Base-by-base conservation (phyloP, 2,329 filamentous ascomycete species). In the Fusarium sterilihyphosum region DNA sequence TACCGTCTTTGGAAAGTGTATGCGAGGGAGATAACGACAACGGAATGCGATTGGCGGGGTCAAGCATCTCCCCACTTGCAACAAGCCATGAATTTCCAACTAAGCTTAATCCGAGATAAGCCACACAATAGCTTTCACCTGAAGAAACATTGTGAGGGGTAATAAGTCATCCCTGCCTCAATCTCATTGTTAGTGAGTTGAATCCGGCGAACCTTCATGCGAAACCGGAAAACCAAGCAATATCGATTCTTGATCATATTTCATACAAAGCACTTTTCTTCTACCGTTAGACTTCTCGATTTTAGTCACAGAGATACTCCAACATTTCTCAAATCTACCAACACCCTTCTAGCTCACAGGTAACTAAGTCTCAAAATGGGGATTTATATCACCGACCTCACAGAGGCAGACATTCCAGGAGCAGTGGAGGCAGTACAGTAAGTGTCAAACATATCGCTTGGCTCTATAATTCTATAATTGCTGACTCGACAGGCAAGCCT, bases 381-480 rank as follows among this genome's bases (percentile, higher is more conserved):
- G 10, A 87, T 92, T 78, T 80, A 88, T 70, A 87, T 93, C 65
- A 82, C 85, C 9, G 85, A 84, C 14, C 86, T 93, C 76, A 86
- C 85, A 4, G 85, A 89, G 73, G 78, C 80, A 56, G 91, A 93
- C 74, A 92, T 93, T 60, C 86, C 90, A 33, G 89, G 88, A 13
- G 90, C 90, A 29, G 88, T 93, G 58, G 86, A 88, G 44, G 91
- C 90, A 50, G 90, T 93, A 54, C 92, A 93, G 80, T 81, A 62
- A 68, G 79, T 69, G 8, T 37, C 2, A 14, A 14, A 65, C 5
- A 10, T 22, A 3, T 13, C 16, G 6, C 3, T 6, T 7, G 17
- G 16, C 2, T 24, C 9, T 10, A 1, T 5, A 11, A 6, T 18
- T 24, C 9, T 10, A 1, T 5, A 11, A 6, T 18, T 22, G 8